Conservation (phyloP, 2,329 filamentous ascomycete genomes). For the Ophiostoma australiae region DNA sequence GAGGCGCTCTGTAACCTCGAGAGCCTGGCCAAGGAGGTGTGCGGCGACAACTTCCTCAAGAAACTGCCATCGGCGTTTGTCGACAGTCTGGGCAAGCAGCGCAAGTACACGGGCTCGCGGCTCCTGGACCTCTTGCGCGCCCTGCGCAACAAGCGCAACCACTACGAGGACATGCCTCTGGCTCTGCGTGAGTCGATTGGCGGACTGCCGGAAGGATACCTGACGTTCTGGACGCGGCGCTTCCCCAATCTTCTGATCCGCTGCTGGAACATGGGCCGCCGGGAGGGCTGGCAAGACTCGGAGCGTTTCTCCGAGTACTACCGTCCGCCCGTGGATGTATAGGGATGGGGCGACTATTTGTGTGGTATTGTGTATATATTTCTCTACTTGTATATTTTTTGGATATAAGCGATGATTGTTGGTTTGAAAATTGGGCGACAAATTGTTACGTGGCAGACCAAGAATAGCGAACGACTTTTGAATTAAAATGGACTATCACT, state of each 20-base stretch:
- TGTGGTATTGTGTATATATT: too few species aligned
- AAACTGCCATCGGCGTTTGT: conserved; percentile 75
- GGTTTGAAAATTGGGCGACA: neutral
- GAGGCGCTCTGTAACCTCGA: conserved; percentile 58
- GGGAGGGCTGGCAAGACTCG: conserved; percentile 57
- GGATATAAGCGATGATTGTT: neutral
- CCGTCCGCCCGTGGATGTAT: conserved; percentile 23
- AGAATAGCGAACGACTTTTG: neutral
- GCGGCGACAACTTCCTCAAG: conserved; percentile 68
- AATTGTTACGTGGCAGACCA: neutral
- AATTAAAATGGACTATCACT: neutral
- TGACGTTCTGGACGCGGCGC: conserved; percentile 73
- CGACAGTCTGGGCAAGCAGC: conserved; percentile 84
- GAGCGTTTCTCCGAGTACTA: conserved; percentile 72
- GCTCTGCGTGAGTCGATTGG: conserved; percentile 66
- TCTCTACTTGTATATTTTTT: neutral
- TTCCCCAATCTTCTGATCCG: conserved; percentile 75
- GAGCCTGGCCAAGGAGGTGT: conserved; percentile 47
- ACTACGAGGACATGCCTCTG: conserved; percentile 94
- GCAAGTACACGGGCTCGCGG: conserved; percentile 82
- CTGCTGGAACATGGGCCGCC: conserved; percentile 70
- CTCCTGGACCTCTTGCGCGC: conserved; percentile 85
- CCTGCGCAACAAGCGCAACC: conserved; percentile 91
- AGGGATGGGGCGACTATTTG: too few species aligned
- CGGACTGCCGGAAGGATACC: conserved; percentile 70